A percentile compares a stretch with the other conserved stretches of the same genome.
phyloP scores from a whole-genome alignment of 352 stramenopile species.

The Pythium biforme region DNA sequence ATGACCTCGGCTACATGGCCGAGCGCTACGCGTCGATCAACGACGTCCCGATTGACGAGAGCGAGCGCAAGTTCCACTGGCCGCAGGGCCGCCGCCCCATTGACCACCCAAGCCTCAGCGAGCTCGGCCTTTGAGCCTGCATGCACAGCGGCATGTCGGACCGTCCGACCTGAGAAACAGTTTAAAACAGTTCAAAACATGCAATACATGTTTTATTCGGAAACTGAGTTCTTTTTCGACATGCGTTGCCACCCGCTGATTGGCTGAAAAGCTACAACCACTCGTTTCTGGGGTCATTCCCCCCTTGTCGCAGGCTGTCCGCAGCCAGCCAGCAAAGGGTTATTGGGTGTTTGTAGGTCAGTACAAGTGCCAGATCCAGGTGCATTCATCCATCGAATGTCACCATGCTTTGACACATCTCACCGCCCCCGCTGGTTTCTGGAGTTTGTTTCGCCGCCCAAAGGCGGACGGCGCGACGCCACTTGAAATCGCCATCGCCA shows the following conservation, averaged over 20 bases:
- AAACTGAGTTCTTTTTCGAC: constrained; percentile 12
- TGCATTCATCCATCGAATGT: background rate
- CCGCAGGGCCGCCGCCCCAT: constrained; percentile 48
- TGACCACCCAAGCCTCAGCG: constrained; percentile 26
- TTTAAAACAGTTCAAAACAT: background rate
- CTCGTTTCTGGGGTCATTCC: constrained; percentile 10
- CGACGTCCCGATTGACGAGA: constrained; percentile 69
- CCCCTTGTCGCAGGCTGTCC: constrained; percentile 15
- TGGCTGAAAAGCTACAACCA: constrained; percentile 21
- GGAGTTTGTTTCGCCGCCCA: background rate
- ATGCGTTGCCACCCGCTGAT: constrained; percentile 16
- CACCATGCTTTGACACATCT: constrained; percentile 21
- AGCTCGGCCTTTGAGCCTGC: constrained; percentile 20
- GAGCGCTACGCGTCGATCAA: constrained; percentile 87
- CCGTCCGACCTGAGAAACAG: constrained; percentile 14
- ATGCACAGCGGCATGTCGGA: background rate
- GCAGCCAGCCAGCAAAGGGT: constrained; percentile 13
- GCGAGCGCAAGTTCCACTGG: constrained; percentile 72
- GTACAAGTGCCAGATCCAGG: constrained; percentile 10
- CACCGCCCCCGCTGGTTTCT: background rate
- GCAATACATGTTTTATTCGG: constrained; percentile 6
- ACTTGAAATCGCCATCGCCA: constrained; percentile 25
- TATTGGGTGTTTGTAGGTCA: constrained; percentile 14
- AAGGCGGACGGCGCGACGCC: constrained; percentile 2
- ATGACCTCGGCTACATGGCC: constrained; percentile 79